phyloP scores from a whole-genome alignment of 352 stramenopile genomes.

The Globisporangium echinulatum region DNA sequence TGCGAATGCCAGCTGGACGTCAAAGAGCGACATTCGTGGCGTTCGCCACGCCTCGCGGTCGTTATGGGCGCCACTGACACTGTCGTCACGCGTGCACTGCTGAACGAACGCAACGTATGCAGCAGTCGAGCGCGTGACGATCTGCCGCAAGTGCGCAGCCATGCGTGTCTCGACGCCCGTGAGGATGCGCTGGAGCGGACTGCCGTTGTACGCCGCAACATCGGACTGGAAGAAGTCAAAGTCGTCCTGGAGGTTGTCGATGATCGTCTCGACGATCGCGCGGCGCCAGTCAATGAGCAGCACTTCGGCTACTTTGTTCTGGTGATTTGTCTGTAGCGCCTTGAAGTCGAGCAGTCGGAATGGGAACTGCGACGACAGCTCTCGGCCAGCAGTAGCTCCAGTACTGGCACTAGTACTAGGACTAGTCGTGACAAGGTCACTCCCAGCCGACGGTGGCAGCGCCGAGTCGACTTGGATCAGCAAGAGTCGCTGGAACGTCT shows the following conservation, averaged over 20 bases:
- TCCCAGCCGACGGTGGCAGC: not conserved
- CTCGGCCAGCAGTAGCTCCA: slow-evolving; percentile 8
- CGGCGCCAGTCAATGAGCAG: slow-evolving; percentile 85
- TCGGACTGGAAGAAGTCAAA: slow-evolving; percentile 92
- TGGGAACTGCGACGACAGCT: slow-evolving; percentile 57
- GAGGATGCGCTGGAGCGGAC: slow-evolving; percentile 70
- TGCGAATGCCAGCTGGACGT: slow-evolving; percentile 64
- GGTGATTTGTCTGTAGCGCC: slow-evolving; percentile 61
- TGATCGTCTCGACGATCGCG: slow-evolving; percentile 88
- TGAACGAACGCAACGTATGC: slow-evolving; percentile 64
- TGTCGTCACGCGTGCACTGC: slow-evolving; percentile 4
- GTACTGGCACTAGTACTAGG: not conserved
- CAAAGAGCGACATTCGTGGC: slow-evolving; percentile 70
- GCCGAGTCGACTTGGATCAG: slow-evolving; percentile 54
- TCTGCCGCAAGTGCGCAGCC: slow-evolving; percentile 68
- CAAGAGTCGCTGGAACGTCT: slow-evolving; percentile 71
- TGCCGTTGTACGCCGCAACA: slow-evolving; percentile 35
- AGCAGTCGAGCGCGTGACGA: slow-evolving; percentile 48
- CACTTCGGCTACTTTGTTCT: slow-evolving; percentile 72
- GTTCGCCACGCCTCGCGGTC: slow-evolving; percentile 31
- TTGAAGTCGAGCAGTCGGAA: slow-evolving; percentile 85
- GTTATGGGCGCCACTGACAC: slow-evolving; percentile 1
- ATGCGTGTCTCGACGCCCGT: slow-evolving; percentile 85
- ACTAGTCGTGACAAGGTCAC: not conserved
- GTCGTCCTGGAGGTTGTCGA: slow-evolving; percentile 92